These are phyloP conservation scores for Bidens hawaiensis DNA, from an alignment of 140 eudicot species.

Conservation along the genomic window DNA sequence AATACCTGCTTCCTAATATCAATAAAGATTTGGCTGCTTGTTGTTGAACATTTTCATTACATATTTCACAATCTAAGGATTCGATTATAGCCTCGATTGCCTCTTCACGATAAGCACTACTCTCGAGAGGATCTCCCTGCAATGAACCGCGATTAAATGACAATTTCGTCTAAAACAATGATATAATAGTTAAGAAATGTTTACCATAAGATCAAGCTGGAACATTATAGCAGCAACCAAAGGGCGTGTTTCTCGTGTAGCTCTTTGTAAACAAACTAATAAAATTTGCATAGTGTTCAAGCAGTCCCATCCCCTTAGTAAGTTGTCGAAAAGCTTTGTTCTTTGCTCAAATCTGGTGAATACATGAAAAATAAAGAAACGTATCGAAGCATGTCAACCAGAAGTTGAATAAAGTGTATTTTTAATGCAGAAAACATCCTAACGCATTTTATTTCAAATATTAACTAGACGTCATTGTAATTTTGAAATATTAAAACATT, in stretches of 20 bases:
- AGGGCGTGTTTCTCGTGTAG: constrained; percentile 54
- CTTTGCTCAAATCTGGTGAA: constrained; percentile 43
- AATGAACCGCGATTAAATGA: constrained; percentile 31
- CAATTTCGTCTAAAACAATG: no score
- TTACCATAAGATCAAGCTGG: constrained; percentile 81
- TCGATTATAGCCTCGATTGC: constrained; percentile 54
- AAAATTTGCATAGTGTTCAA: constrained; percentile 58
- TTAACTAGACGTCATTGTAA: no score
- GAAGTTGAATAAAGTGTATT: background rate
- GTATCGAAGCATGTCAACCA: background rate
- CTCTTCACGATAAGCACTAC: constrained; percentile 72
- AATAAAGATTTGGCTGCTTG: constrained; percentile 54
- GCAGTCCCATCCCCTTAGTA: constrained; percentile 53
- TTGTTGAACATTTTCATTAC: constrained; percentile 50
- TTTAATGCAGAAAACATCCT: background rate
- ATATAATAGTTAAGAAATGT: background rate
- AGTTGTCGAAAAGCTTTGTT: constrained; percentile 38
- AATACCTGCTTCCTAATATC: constrained; percentile 58
- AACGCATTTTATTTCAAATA: background rate
- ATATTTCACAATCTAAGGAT: constrained; percentile 41
- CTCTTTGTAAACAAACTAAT: constrained; percentile 51
- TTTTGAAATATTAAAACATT: no score
- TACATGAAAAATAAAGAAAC: background rate
- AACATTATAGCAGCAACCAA: constrained; percentile 57
- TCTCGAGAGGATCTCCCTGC: constrained; percentile 72